Conservation (phyloP, 495 filamentous ascomycete genomes). For the Penicillium parvum region DNA sequence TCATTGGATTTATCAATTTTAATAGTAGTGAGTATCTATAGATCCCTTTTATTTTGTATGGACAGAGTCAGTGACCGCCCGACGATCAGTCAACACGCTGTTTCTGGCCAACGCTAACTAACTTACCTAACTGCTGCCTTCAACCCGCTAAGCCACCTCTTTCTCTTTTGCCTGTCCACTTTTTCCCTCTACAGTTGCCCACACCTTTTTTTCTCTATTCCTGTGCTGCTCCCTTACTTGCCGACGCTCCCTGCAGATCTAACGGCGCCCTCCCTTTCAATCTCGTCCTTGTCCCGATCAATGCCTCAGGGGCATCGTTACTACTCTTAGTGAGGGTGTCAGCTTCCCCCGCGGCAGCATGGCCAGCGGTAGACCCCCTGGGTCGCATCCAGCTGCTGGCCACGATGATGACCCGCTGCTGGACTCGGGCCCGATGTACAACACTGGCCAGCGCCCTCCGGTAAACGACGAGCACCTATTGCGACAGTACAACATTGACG, state of each 20-base stretch:
- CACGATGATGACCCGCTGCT: slow-evolving; percentile 70
- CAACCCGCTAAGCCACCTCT: slow-evolving; percentile 28
- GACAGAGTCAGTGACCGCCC: slow-evolving; percentile 20
- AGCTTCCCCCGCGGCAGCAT: slow-evolving; percentile 41
- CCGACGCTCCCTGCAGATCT: neutral
- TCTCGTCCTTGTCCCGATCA: slow-evolving; percentile 21
- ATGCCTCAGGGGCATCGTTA: slow-evolving; percentile 44
- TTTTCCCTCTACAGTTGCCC: neutral
- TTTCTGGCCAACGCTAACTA: no score
- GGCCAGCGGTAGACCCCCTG: slow-evolving; percentile 62
- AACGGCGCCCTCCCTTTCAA: slow-evolving; percentile 5
- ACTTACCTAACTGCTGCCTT: slow-evolving; percentile 23
- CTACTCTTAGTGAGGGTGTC: slow-evolving; percentile 35
- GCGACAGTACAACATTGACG: slow-evolving; percentile 62
- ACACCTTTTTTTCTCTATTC: neutral
- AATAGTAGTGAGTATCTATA: neutral
- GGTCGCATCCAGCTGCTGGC: slow-evolving; percentile 53
- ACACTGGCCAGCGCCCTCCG: slow-evolving; percentile 63
- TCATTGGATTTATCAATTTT: neutral
- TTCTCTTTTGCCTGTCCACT: slow-evolving; percentile 9
- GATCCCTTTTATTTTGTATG: neutral
- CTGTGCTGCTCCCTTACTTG: neutral
- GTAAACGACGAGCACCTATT: slow-evolving; percentile 75
- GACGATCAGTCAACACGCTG: slow-evolving; percentile 17
- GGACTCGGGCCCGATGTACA: slow-evolving; percentile 64